Evolutionary conservation across 129 eudicot species (phyloP).

Genomic region (Flaveria robusta): DNA sequence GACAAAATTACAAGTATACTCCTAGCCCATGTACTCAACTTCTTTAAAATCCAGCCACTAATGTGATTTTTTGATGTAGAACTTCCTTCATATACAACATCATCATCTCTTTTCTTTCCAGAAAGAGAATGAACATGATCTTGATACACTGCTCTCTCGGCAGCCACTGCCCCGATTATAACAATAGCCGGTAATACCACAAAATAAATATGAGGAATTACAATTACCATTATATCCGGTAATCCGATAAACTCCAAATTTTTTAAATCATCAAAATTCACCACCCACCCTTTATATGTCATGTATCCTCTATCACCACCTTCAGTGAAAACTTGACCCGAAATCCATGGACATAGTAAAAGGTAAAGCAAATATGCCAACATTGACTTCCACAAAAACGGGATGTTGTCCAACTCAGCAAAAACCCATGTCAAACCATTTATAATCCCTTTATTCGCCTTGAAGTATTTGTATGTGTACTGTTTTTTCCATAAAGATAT

Average conservation of each 20-base stretch:
- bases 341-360: conserved; percentile 79
- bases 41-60: conserved; percentile 15
- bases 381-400: conserved; percentile 51
- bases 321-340: conserved; percentile 65
- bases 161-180: conserved; percentile 52
- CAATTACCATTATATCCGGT: conserved; percentile 90
- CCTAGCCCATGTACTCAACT: conserved; percentile 50
- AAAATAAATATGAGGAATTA: conserved; percentile 75
- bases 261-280: conserved; percentile 35
- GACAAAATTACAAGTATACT: conserved; percentile 50
- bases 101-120: conserved; percentile 74
- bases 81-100: conserved; percentile 14
- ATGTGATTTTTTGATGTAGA: conserved; percentile 17
- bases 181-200: conserved; percentile 69
- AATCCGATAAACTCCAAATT: conserved; percentile 55
- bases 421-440: conserved; percentile 60
- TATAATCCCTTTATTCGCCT: conserved; percentile 45
- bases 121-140: conserved; percentile 51
- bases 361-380: conserved; percentile 70
- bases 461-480: conserved; percentile 48
- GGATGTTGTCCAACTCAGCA: conserved; percentile 51
- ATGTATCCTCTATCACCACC: conserved; percentile 68
- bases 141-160: conserved; percentile 65
- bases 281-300: conserved; percentile 97
- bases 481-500: conserved; percentile 41